Percentiles rank a stretch among this genome's conserved stretches.
Conservation (phyloP, 2,329 filamentous ascomycete species). For the Aureobasidium sp. region DNA sequence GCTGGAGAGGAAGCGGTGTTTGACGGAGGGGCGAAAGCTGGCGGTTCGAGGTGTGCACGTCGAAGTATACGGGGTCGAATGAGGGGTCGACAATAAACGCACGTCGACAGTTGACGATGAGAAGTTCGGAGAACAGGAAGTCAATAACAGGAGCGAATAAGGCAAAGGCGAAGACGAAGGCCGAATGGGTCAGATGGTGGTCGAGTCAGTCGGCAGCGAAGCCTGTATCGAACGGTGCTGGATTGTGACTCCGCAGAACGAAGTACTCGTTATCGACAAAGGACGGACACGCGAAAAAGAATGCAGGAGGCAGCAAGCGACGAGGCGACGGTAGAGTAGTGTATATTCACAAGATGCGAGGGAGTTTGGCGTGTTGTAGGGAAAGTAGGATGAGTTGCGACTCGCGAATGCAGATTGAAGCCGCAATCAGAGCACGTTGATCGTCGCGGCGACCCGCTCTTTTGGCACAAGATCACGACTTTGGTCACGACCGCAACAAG, state of each 20-base stretch:
- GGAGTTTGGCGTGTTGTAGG: background rate
- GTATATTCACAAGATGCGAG: background rate
- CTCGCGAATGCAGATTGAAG: background rate
- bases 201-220: slow-evolving; percentile 13
- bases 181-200: slow-evolving; percentile 4
- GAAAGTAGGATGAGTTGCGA: background rate
- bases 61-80: background rate
- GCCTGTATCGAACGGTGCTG: slow-evolving; percentile 8
- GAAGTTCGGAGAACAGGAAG: background rate
- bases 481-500: slow-evolving; percentile 1
- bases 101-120: background rate
- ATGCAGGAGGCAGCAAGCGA: slow-evolving; percentile 1
- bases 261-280: background rate
- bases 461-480: slow-evolving; percentile 2
- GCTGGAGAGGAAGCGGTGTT: background rate
- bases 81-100: background rate
- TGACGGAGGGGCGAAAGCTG: slow-evolving; percentile 1
- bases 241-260: background rate
- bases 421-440: slow-evolving; percentile 5
- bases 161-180: background rate
- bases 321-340: background rate
- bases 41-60: background rate
- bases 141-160: background rate
- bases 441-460: slow-evolving; percentile 5
- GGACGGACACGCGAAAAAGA: background rate